These are phyloP conservation scores for Sphagnum fallax DNA, from an alignment of 228 moss, liverwort and hornwort species.

Conservation along the genomic window DNA sequence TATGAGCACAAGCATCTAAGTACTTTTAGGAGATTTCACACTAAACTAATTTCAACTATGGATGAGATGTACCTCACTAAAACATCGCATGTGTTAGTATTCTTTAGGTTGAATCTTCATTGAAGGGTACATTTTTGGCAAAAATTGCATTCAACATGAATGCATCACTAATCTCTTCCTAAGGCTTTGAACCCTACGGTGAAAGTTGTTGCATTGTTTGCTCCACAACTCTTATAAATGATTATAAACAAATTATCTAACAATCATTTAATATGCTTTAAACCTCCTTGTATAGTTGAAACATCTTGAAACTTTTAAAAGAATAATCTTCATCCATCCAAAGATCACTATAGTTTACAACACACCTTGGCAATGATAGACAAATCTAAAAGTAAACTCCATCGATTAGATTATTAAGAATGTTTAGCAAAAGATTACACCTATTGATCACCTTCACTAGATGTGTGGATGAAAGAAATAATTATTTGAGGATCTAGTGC, in stretches of 20 bases:
- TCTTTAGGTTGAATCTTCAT: slow-evolving; percentile 86
- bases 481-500: slow-evolving; percentile 45
- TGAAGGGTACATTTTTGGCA: slow-evolving; percentile 64
- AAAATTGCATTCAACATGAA: slow-evolving; percentile 50
- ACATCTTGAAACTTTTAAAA: neutral
- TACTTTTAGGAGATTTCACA: too few species aligned
- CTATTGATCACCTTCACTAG: slow-evolving; percentile 53
- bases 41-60: too few species aligned
- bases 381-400: neutral
- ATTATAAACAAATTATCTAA: slow-evolving; percentile 14
- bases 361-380: neutral
- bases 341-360: too few species aligned
- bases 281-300: neutral
- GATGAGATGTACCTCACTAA: slow-evolving; percentile 32
- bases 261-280: too few species aligned
- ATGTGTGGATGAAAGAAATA: slow-evolving; percentile 42
- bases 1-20: too few species aligned
- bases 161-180: slow-evolving; percentile 58
- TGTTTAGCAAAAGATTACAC: too few species aligned
- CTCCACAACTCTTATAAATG: slow-evolving; percentile 54
- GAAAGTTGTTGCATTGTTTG: slow-evolving; percentile 34
- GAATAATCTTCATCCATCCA: neutral
- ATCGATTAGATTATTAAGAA: neutral
- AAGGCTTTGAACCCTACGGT: slow-evolving; percentile 45
- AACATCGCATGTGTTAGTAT: slow-evolving; percentile 91